Evolutionary conservation across 2,329 filamentous ascomycete genomes (phyloP).

Genomic region (Fusarium protoensiforme): DNA sequence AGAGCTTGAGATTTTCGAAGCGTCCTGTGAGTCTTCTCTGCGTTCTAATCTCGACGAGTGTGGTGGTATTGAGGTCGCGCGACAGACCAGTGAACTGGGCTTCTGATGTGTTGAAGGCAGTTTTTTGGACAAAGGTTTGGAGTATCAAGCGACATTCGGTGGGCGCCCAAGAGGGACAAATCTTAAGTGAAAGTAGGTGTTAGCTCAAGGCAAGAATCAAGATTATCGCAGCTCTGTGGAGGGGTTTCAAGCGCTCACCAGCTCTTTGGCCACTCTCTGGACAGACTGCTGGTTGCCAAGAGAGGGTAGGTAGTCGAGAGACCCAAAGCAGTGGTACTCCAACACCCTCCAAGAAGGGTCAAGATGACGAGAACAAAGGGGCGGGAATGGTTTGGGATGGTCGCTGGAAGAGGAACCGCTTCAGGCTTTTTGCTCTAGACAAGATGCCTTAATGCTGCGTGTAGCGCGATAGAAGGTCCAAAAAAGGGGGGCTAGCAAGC

Average conservation of each 20-base stretch:
- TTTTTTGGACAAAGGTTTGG: background rate
- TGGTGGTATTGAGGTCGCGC: background rate
- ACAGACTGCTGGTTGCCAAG: background rate
- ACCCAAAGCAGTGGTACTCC: background rate
- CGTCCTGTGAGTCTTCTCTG: background rate
- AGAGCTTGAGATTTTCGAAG: background rate
- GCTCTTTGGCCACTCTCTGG: background rate
- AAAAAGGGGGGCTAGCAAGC: conserved; percentile 30
- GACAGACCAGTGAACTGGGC: background rate
- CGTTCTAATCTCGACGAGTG: background rate
- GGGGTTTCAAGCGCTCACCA: background rate
- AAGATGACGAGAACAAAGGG: background rate
- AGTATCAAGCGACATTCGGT: background rate
- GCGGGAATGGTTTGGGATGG: background rate
- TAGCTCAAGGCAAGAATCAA: background rate
- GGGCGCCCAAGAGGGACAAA: background rate
- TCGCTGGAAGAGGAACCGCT: conserved; percentile 29
- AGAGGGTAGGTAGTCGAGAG: background rate
- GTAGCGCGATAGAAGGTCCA: conserved; percentile 41
- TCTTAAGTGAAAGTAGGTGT: background rate
- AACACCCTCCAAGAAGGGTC: background rate
- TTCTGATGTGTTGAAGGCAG: background rate
- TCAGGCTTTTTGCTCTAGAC: conserved; percentile 29
- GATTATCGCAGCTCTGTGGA: background rate
- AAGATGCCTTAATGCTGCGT: conserved; percentile 42